Evolutionary conservation across 2,329 filamentous ascomycete species (phyloP).

Genomic region (Drechmeria coniospora): DNA sequence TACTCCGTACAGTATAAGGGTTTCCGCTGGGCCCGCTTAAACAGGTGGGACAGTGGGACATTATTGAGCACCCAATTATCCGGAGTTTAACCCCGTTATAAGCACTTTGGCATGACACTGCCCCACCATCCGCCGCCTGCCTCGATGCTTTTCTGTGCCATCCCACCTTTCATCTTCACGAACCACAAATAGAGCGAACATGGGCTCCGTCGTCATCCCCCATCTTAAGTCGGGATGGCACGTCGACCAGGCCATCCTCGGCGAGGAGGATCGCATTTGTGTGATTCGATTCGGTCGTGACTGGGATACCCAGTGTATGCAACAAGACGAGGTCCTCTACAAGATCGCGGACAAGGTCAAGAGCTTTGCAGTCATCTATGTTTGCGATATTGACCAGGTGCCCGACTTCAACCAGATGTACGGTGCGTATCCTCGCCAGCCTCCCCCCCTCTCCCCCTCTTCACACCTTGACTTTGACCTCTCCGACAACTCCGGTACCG

Average conservation of each 20-base stretch:
- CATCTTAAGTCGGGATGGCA: constrained; percentile 92
- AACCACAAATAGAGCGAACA: constrained; percentile 9
- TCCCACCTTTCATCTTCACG: no score
- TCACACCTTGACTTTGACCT: background rate
- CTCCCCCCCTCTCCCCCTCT: background rate
- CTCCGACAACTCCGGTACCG: background rate
- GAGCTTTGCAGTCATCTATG: constrained; percentile 84
- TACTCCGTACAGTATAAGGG: no score
- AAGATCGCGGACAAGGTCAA: constrained; percentile 86
- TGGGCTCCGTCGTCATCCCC: constrained; percentile 80
- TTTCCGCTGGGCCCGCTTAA: no score
- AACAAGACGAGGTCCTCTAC: constrained; percentile 84
- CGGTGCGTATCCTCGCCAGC: constrained; percentile 21
- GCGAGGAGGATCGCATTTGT: constrained; percentile 81
- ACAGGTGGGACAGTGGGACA: no score
- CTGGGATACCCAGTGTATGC: constrained; percentile 57
- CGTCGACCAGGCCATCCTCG: constrained; percentile 84
- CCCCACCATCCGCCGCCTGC: background rate
- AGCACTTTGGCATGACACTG: no score
- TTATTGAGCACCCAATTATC: no score
- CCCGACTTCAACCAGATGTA: constrained; percentile 97
- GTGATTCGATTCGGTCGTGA: constrained; percentile 90
- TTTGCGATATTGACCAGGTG: constrained; percentile 83
- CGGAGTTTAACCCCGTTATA: no score
- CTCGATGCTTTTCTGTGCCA: background rate